Percentiles rank a stretch among this genome's conserved stretches.
Conservation (phyloP, 345 rosid species). For the Eucalyptus tenuipes region DNA sequence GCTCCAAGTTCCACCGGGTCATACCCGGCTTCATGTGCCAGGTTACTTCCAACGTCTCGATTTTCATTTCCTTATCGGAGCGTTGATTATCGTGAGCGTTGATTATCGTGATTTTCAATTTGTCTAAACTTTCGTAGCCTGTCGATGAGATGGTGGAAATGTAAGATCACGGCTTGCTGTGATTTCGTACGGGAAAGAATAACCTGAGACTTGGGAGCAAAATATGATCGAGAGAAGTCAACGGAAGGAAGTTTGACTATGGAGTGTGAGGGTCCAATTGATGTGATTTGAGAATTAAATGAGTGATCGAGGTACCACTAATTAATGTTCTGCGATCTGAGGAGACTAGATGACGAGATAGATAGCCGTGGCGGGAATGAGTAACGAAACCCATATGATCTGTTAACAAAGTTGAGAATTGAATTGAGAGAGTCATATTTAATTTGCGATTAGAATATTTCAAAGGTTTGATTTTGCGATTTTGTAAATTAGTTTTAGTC, state of each 20-base stretch:
- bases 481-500: neutral
- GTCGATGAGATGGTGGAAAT: neutral
- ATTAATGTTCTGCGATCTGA: neutral
- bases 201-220: neutral
- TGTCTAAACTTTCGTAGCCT: neutral
- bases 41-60: neutral
- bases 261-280: neutral
- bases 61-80: too few species aligned
- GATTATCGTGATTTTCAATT: neutral
- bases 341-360: neutral
- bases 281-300: neutral
- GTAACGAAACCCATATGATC: neutral
- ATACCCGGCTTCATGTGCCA: constrained; percentile 6
- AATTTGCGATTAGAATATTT: neutral
- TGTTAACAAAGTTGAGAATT: neutral
- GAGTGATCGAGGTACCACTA: neutral
- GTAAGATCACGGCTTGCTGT: neutral
- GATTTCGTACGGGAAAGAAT: neutral
- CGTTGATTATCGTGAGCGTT: neutral
- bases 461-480: rapidly evolving
- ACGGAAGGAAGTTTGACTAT: neutral
- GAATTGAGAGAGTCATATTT: neutral
- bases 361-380: neutral
- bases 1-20: constrained; percentile 12
- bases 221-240: neutral